A percentile compares a stretch with the other conserved stretches of the same genome.
phyloP scores from a whole-genome alignment of 225 moss, liverwort and hornwort genomes.

The Sphagnum tenellum region DNA sequence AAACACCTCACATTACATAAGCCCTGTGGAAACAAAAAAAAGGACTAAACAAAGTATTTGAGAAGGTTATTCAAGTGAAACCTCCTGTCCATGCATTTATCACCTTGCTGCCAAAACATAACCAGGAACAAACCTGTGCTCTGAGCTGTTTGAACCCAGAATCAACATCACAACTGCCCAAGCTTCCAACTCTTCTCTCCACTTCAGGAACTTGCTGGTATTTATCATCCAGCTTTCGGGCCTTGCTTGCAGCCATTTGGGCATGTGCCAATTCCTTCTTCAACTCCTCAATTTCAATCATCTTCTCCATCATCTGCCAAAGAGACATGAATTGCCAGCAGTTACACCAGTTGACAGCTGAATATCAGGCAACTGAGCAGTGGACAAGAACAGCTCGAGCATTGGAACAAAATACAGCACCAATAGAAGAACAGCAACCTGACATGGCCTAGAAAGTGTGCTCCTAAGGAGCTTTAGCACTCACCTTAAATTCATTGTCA shows the following conservation, averaged over 20 bases:
- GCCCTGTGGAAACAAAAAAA: too few species aligned
- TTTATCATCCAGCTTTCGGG: constrained; percentile 31
- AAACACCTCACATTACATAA: too few species aligned
- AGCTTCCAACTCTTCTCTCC: constrained; percentile 53
- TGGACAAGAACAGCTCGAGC: too few species aligned
- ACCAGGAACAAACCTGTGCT: constrained; percentile 38
- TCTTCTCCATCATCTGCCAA: constrained; percentile 59
- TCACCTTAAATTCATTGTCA: constrained; percentile 45
- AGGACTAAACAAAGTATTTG: too few species aligned
- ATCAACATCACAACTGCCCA: constrained; percentile 50
- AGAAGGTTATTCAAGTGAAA: too few species aligned
- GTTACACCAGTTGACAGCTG: too few species aligned
- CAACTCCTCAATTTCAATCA: constrained; percentile 53
- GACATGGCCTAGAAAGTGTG: background rate
- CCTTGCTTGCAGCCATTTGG: constrained; percentile 27
- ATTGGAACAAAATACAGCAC: too few species aligned
- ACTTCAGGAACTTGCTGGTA: constrained; percentile 20
- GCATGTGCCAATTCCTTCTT: constrained; percentile 45
- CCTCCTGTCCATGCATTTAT: too few species aligned
- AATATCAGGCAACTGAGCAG: too few species aligned
- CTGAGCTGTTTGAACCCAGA: constrained; percentile 40
- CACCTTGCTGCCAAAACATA: too few species aligned
- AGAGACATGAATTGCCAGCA: too few species aligned
- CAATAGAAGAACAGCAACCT: too few species aligned
- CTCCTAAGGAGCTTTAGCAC: background rate